Evolutionary conservation across 1,284 basidiomycete genomes (phyloP).

Genomic region (Ceratobasidium sp.): DNA sequence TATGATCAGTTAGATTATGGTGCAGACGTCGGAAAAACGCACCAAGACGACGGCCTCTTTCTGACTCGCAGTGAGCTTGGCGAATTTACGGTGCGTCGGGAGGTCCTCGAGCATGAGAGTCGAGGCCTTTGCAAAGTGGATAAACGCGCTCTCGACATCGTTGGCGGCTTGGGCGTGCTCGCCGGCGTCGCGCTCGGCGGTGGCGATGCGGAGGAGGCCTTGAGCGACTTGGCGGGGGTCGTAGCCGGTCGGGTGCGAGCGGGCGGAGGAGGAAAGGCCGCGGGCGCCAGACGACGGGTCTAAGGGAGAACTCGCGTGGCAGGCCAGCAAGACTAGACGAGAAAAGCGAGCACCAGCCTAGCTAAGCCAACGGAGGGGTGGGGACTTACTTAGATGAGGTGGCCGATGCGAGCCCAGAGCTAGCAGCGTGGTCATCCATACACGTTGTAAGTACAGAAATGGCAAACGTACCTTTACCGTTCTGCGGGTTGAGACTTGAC

Average conservation of each 20-base stretch:
- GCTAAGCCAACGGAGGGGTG: no score
- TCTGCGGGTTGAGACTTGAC: no score
- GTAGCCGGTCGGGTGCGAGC: conserved; percentile 47
- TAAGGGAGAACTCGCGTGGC: no score
- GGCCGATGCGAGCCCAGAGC: no score
- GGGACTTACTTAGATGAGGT: no score
- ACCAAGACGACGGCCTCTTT: conserved; percentile 60
- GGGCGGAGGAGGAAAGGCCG: neutral
- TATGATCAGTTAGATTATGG: conserved; percentile 5
- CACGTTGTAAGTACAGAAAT: no score
- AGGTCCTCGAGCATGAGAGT: conserved; percentile 73
- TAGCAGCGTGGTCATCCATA: no score
- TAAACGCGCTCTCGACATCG: conserved; percentile 69
- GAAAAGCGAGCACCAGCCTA: no score
- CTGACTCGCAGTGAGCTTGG: conserved; percentile 56
- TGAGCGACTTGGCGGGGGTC: conserved; percentile 48
- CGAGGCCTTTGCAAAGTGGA: conserved; percentile 70
- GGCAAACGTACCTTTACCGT: no score
- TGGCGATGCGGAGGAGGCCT: conserved; percentile 55
- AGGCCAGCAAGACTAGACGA: no score
- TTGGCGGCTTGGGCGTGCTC: conserved; percentile 61
- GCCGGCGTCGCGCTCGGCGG: conserved; percentile 56
- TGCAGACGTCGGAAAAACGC: conserved; percentile 52
- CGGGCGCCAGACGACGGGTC: no score
- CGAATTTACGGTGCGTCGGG: conserved; percentile 64